Evolutionary conservation across 177 flowering plant species (phyloP), one percentile per base, ranked within the genome.

Genomic region (Tripterygium wilfordii): DNA sequence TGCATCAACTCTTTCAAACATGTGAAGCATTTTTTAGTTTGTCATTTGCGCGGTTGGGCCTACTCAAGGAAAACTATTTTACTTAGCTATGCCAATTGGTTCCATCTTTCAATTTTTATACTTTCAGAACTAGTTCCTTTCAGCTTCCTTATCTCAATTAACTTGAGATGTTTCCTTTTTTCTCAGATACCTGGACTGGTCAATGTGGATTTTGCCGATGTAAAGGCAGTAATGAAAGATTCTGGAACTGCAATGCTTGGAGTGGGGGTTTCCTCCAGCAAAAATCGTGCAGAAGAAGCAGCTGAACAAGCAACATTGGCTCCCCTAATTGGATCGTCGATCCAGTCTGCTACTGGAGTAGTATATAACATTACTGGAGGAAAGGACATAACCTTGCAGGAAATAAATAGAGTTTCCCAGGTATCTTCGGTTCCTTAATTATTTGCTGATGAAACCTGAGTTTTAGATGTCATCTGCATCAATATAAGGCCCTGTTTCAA

Each of bases 231-330:
- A 42, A 94, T 90, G 99, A 89, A 83, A 61, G 82, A 94, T 62
- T 94, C 97, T 24, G 99, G 99, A 42, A 94, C 99, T 57, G 96
- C 97, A 56, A 94, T 94, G 99, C 99, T 94, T 54, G 97, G 99
- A 26, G 96, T 94, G 26, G 99, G 97, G 21, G 96, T 90, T 59
- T 94, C 99, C 10, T 87, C 96, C 36, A 80, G 97, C 76, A 89
- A 94, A 69, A 94, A 94, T 61, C 96, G 97, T 22, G 99, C 99
- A 36, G 87, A 83, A 76, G 99, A 94, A 74, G 97, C 97, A 45
- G 99, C 99, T 33, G 95, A 87, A 64, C 97, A 94, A 61, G 97
- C 99, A 19, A 94, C 95, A 46, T 65, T 83, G 58, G 97, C 97
- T 42, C 99, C 97, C 36, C 58, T 90, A 21, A 85, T 94, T 57